Evolutionary conservation across 2,329 filamentous ascomycete genomes (phyloP), one percentile per base, ranked within the genome.

Genomic region (Fusarium ambrosium): DNA sequence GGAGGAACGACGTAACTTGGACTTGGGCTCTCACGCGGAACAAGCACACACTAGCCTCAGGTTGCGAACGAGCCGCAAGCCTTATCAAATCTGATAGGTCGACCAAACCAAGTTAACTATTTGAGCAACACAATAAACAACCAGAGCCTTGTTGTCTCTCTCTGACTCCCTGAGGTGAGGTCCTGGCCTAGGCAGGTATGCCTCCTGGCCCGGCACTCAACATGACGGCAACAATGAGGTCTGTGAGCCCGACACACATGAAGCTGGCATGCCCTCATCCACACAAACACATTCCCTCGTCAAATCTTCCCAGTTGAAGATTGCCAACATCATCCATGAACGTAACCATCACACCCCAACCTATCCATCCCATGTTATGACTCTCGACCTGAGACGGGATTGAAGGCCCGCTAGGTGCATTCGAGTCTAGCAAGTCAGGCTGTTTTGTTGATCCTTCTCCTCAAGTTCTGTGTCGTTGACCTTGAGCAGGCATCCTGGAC

Each of bases 11-110:
- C 77, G 78, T 78, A 77, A 75, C 74, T 77, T 68, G 75, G 76
- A 74, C 74, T 77, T 66, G 74, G 75, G 73, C 74, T 76, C 71
- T 74, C 68, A 72, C 72, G 67, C 73, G 66, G 59, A 76, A 78
- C 74, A 77, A 76, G 77, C 79, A 81, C 75, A 77, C 81, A 80
- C 81, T 82, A 79, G 69, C 72, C 66, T 68, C 48, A 53, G 48
- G 48, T 53, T 70, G 55, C 62, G 67, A 58, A 76, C 68, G 74
- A 81, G 79, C 79, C 80, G 80, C 80, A 81, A 79, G 67, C 73
- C 77, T 74, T 79, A 64, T 68, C 71, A 63, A 62, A 73, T 76
- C 74, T 81, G 79, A 82, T 81, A 79, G 80, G 80, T 72, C 69
- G 73, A 74, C 64, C 69, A 64, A 75, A 71, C 60, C 77, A 71